A percentile compares a stretch with the other conserved stretches of the same genome.
Conservation (phyloP, 1,139 yeast genomes). For the Pichia cactophila region DNA sequence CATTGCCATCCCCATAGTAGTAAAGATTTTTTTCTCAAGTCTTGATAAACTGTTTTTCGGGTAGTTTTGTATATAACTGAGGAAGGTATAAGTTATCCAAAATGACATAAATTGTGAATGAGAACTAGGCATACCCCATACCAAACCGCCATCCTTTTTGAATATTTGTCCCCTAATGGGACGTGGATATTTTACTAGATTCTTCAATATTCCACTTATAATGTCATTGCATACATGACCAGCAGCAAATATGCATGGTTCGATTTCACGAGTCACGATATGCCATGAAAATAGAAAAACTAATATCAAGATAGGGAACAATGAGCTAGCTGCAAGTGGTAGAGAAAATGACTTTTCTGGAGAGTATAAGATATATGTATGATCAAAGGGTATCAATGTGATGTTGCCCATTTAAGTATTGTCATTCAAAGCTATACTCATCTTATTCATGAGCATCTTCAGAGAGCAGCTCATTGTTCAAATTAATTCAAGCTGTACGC, state of each 20-base stretch:
- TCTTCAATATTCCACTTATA: slow-evolving; percentile 61
- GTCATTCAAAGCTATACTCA: no score
- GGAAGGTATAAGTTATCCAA: slow-evolving; percentile 55
- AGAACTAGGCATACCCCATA: slow-evolving; percentile 94
- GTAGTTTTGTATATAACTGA: slow-evolving; percentile 39
- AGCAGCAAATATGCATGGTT: slow-evolving; percentile 72
- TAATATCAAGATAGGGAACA: slow-evolving; percentile 76
- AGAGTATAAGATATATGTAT: slow-evolving; percentile 76
- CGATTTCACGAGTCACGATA: slow-evolving; percentile 72
- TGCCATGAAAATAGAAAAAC: slow-evolving; percentile 82
- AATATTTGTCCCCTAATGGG: slow-evolving; percentile 50
- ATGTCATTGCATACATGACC: slow-evolving; percentile 83
- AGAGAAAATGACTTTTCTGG: slow-evolving; percentile 57
- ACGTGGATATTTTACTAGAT: slow-evolving; percentile 59
- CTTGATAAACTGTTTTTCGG: neutral
- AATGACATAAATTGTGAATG: slow-evolving; percentile 95
- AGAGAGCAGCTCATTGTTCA: no score
- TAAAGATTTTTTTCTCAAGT: slow-evolving; percentile 10
- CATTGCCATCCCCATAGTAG: slow-evolving; percentile 4
- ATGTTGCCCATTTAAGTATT: neutral
- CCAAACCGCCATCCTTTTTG: slow-evolving; percentile 22
- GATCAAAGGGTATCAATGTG: slow-evolving; percentile 41
- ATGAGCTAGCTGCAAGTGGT: slow-evolving; percentile 62
- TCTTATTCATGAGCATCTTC: no score
- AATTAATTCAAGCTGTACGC: no score